Conservation (phyloP, 2,329 filamentous ascomycete genomes). For the Alternaria rosae region DNA sequence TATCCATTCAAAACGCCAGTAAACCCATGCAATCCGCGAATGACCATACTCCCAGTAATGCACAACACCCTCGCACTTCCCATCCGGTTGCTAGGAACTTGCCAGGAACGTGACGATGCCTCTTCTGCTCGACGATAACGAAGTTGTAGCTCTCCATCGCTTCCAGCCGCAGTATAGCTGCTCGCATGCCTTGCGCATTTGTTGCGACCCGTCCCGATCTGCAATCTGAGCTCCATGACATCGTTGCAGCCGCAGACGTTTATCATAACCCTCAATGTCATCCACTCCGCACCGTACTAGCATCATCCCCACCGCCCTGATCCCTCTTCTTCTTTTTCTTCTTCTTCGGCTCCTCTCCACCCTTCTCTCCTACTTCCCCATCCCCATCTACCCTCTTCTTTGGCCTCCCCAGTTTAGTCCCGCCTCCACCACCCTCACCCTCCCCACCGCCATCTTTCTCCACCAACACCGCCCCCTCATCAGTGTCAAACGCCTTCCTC, state of each 20-base stretch:
- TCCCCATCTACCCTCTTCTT: slow-evolving; percentile 29
- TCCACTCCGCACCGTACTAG: slow-evolving; percentile 28
- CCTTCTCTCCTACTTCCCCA: slow-evolving; percentile 5
- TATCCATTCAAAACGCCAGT: not conserved
- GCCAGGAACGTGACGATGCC: not conserved
- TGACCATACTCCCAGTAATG: not conserved
- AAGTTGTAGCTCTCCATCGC: not conserved
- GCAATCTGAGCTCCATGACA: not conserved
- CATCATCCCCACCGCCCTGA: slow-evolving; percentile 26
- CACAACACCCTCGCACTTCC: rapidly evolving
- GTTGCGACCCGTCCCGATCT: not conserved
- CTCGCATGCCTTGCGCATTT: not conserved
- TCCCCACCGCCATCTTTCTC: slow-evolving; percentile 35
- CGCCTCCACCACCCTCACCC: slow-evolving; percentile 2
- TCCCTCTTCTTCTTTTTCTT: slow-evolving; percentile 26
- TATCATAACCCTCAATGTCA: slow-evolving; percentile 5
- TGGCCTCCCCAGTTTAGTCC: slow-evolving; percentile 17
- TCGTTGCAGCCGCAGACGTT: not conserved
- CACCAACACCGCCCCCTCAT: slow-evolving; percentile 67
- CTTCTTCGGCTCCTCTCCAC: slow-evolving; percentile 27
- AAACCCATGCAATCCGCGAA: rapidly evolving
- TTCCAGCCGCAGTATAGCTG: not conserved
- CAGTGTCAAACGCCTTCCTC: slow-evolving; percentile 75
- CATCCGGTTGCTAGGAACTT: not conserved
- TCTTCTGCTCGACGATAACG: not conserved